phyloP scores from a whole-genome alignment of 257 asterid species.

The Lavandula angustifolia region DNA sequence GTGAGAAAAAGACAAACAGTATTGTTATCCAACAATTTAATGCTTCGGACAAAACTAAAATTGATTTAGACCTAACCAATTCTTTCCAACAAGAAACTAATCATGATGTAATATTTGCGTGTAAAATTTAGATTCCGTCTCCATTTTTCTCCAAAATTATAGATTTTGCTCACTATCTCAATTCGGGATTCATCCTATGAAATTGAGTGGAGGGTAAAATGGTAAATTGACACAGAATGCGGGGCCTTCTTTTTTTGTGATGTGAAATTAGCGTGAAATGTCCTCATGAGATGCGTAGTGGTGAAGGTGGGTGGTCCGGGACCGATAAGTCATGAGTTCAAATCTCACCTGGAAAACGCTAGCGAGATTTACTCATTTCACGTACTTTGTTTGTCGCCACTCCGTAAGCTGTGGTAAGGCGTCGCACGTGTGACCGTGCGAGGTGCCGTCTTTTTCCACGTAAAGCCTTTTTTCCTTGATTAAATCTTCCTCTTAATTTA shows the following conservation, averaged over 20 bases:
- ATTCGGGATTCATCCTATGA: not conserved
- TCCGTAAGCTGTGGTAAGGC: constrained; percentile 13
- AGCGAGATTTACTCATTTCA: no score
- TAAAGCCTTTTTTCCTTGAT: not conserved
- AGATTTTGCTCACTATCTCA: no score
- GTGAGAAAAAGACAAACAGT: not conserved
- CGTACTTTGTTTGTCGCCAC: constrained; percentile 18
- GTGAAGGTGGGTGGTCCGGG: no score
- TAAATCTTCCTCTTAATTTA: not conserved
- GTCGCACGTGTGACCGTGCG: constrained; percentile 46
- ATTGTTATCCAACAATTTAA: not conserved
- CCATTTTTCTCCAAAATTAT: no score
- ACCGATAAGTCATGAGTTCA: no score
- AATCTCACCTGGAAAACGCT: no score
- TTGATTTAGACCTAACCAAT: not conserved
- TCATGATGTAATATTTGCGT: not conserved
- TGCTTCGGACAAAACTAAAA: not conserved
- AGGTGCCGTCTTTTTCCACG: constrained; percentile 39
- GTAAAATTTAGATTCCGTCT: no score
- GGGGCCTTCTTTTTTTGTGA: constrained; percentile 12
- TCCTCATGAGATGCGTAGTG: no score
- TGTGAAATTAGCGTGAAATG: constrained; percentile 26
- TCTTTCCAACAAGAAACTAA: not conserved
- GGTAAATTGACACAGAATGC: not conserved
- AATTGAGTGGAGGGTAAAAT: not conserved